These are phyloP conservation scores for Nicotiana knightiana DNA, from an alignment of 257 asterid genomes.

Conservation along the genomic window DNA sequence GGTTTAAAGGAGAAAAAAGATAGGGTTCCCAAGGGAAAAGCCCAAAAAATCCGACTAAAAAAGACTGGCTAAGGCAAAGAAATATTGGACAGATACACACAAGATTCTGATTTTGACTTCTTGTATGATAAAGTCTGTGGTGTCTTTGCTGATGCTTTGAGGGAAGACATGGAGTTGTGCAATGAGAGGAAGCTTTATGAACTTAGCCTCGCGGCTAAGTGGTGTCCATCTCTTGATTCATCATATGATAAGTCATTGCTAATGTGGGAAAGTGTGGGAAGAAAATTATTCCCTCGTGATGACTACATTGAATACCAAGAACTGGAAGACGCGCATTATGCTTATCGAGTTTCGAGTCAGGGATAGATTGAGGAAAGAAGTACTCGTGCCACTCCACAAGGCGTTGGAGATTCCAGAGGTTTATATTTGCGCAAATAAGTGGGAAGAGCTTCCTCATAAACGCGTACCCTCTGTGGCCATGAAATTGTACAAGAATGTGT, in stretches of 20 bases:
- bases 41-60: background rate
- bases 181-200: background rate
- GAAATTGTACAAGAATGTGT: background rate
- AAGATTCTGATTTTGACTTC: constrained; percentile 5
- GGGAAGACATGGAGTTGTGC: constrained; percentile 2
- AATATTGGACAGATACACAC: background rate
- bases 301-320: background rate
- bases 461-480: background rate
- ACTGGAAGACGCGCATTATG: constrained; percentile 6
- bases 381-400: constrained; percentile 4
- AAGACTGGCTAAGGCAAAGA: constrained; percentile 7
- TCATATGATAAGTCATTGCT: constrained; percentile 15
- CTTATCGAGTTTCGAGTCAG: background rate
- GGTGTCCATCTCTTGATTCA: constrained; percentile 19
- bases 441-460: background rate
- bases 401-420: constrained; percentile 6
- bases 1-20: constrained; percentile 12
- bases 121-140: constrained; percentile 12
- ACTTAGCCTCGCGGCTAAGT: constrained; percentile 11
- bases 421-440: background rate
- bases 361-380: constrained; percentile 11
- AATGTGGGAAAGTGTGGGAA: constrained; percentile 13
- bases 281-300: constrained; percentile 1
- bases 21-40: background rate
- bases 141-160: background rate